A percentile compares a stretch with the other conserved stretches of the same genome.
These are phyloP conservation scores for Aspergillus latus DNA, from an alignment of 2,329 filamentous ascomycete genomes.

Conservation along the genomic window DNA sequence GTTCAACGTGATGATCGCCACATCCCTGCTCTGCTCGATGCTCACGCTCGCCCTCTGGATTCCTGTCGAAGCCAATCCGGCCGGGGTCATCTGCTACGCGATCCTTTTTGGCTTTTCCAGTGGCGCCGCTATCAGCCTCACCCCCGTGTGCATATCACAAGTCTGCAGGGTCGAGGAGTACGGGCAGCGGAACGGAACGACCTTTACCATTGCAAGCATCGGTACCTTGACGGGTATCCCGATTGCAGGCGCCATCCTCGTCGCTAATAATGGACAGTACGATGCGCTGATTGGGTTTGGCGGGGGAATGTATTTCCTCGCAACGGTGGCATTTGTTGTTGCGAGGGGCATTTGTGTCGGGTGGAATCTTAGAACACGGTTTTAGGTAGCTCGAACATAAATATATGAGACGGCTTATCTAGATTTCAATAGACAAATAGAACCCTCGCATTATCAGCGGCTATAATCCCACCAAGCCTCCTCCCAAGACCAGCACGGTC, in stretches of 20 bases:
- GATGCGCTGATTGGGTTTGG: slow-evolving; percentile 21
- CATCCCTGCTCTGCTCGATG: slow-evolving; percentile 20
- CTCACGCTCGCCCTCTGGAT: slow-evolving; percentile 29
- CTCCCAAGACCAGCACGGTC: too few species aligned
- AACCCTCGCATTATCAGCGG: too few species aligned
- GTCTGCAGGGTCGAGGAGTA: slow-evolving; percentile 31
- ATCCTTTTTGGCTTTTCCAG: slow-evolving; percentile 28
- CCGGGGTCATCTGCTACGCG: slow-evolving; percentile 24
- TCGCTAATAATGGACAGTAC: slow-evolving; percentile 10
- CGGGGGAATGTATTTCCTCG: slow-evolving; percentile 27
- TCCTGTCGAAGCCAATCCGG: slow-evolving; percentile 11
- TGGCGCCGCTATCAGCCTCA: slow-evolving; percentile 32
- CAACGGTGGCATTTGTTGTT: slow-evolving; percentile 26
- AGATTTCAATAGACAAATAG: background rate
- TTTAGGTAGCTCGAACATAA: slow-evolving; percentile 13
- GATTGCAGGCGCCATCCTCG: slow-evolving; percentile 26
- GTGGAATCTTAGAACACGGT: slow-evolving; percentile 22
- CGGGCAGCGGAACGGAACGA: slow-evolving; percentile 27
- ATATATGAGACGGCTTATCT: background rate
- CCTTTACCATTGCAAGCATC: slow-evolving; percentile 26
- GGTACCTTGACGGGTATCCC: slow-evolving; percentile 27
- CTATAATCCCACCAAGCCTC: too few species aligned
- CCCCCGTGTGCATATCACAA: slow-evolving; percentile 34
- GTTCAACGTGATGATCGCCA: slow-evolving; percentile 36
- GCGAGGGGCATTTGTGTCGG: slow-evolving; percentile 25